Base-by-base conservation (phyloP, 139 green algal genomes). In the Marvania coccoides region DNA sequence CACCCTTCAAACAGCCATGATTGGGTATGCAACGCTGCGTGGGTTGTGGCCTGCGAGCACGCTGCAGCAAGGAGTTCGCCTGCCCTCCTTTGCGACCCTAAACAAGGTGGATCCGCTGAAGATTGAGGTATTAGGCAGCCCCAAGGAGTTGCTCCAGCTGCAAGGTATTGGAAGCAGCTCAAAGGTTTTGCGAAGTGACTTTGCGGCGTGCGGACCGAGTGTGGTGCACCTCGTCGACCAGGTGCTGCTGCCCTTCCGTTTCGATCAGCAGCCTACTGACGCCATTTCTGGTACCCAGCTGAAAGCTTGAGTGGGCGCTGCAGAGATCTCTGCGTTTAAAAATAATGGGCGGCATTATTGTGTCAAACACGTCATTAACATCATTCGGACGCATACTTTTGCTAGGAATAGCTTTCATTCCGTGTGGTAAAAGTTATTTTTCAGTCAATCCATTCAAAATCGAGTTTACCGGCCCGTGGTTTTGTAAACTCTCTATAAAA, bases 171-270 rank as follows among this genome's bases (percentile, higher is more conserved):
- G 69, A 35, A 64, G 10, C 35, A 61, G 13, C 6, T 39, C 71
- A 19, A 64, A 28, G 10, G 61, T 78, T 5, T 40, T 80, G 36
- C 69, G 71, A 26, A 33, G 31, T 3, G 61, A 80, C 54, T 54
- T 80, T 5, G 47, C 45, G 5, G 61, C 73, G 10, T 80, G 73
- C 60, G 73, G 73, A 8, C 73, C 73, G 15, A 47, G 55, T 1
- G 33, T 80, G 12, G 45, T 80, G 9, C 73, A 80, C 36, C 36
- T 80, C 28, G 23, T 78, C 4, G 68, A 79, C 55, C 42, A 67
- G 45, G 65, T 80, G n/a, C 35, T 80, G 26, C 65, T 80, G 31
- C 73, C 73, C 34, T 80, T 80, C 48, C 54, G 23, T 1, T 78
- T 78, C 31, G 36, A 80, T 48, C 51, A 78, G 33, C 33, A 19